Evolutionary conservation across 2,329 filamentous ascomycete genomes (phyloP), one percentile per base, ranked within the genome.

Genomic region (Colletotrichum siamense): DNA sequence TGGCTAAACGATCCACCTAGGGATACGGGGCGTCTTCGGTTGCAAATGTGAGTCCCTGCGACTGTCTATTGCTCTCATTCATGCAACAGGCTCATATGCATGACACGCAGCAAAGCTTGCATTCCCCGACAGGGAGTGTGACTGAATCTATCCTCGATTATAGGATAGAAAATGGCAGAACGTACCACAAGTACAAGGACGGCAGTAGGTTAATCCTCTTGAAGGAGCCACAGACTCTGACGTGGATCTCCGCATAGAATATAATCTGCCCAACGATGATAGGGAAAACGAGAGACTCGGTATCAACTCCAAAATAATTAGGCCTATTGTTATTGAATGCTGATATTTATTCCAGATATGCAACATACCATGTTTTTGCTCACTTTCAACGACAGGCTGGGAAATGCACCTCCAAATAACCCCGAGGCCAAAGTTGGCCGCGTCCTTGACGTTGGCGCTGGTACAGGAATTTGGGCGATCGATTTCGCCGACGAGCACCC

Each of bases 371-470:
- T 85, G 0, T 84, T 83, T 34, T 28, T 77, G 0, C 77, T 85
- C 5, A 85, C 83, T 0, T 80, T 84, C 15, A 78, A 82, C 1
- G 80, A 80, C 6, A 82, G 81, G 32, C 79, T 86, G 0, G 82
- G 77, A 13, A 64, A 80, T 0, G 79, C 79, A 2, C 85, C 85
- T 0, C 70, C 77, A 4, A 80, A 75, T 10, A 67, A 75, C 5
- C 75, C 80, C 3, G 79, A 52, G 5, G 78, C 77, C 1, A 64
- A 52, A 16, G 71, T 82, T 9, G 63, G 77, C 3, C 81, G 79
- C 2, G 81, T 86, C 8, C 81, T 90, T 3, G 89, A 90, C 78
- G 79, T 88, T 28, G 88, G 88, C 9, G 88, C 87, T 1, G 88
- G 88, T 0, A 89, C 87, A 8, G 88, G 87, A n/a, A 79, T 83